Evolutionary conservation across 2,329 filamentous ascomycete species (phyloP).

Genomic region (Hypoxylon sp.): DNA sequence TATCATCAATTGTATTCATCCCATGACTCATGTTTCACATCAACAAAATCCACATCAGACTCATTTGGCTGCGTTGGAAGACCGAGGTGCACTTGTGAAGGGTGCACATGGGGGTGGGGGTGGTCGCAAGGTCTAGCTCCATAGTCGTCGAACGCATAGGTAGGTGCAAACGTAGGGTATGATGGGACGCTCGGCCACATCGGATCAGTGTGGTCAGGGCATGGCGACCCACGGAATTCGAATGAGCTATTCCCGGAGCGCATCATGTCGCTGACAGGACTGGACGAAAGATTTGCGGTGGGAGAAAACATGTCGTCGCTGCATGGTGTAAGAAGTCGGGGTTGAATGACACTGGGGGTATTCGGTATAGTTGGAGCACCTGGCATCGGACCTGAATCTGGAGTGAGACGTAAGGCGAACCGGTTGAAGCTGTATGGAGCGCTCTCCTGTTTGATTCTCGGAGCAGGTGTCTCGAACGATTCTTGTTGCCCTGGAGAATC

Average conservation of each 20-base stretch:
- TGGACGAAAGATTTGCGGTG: slow-evolving; percentile 51
- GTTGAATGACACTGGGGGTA: slow-evolving; percentile 51
- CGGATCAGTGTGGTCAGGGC: slow-evolving; percentile 48
- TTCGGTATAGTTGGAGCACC: slow-evolving; percentile 45
- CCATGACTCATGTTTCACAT: slow-evolving; percentile 56
- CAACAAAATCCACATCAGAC: slow-evolving; percentile 46
- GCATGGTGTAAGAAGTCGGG: slow-evolving; percentile 64
- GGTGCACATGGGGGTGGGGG: slow-evolving; percentile 52
- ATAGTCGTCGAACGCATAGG: slow-evolving; percentile 58
- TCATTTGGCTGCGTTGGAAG: slow-evolving; percentile 49
- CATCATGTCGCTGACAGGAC: slow-evolving; percentile 53
- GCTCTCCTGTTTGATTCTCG: slow-evolving; percentile 58
- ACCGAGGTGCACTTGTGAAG: slow-evolving; percentile 45
- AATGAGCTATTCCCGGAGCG: slow-evolving; percentile 48
- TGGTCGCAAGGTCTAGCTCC: slow-evolving; percentile 50
- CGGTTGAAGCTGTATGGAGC: slow-evolving; percentile 51
- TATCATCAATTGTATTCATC: slow-evolving; percentile 66
- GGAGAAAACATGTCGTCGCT: slow-evolving; percentile 63
- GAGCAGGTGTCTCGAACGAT: slow-evolving; percentile 43
- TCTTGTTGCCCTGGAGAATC: slow-evolving; percentile 42
- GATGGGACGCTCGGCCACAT: slow-evolving; percentile 53
- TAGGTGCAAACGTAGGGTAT: slow-evolving; percentile 59
- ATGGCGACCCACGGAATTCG: slow-evolving; percentile 51
- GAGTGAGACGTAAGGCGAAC: slow-evolving; percentile 47
- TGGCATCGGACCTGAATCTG: slow-evolving; percentile 52